These are phyloP conservation scores for Cladosporium sp. DNA, from an alignment of 2,329 filamentous ascomycete species.

Conservation along the genomic window DNA sequence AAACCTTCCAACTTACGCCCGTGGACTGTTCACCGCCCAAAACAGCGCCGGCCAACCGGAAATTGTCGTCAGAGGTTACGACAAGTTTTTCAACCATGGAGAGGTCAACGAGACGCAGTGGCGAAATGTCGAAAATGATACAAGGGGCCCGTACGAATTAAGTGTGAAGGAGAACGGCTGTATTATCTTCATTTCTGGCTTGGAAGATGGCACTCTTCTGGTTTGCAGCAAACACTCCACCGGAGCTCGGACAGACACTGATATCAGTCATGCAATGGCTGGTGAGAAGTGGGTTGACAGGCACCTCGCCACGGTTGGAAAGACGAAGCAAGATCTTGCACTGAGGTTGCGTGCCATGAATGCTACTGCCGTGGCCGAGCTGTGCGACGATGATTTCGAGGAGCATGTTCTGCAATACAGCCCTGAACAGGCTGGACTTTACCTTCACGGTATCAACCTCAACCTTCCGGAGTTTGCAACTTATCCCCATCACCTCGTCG, in stretches of 20 bases:
- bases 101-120: slow-evolving; percentile 81
- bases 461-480: slow-evolving; percentile 91
- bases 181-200: slow-evolving; percentile 92
- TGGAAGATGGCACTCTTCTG: slow-evolving; percentile 82
- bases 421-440: slow-evolving; percentile 77
- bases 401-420: slow-evolving; percentile 93
- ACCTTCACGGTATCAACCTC: slow-evolving; percentile 92
- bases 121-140: slow-evolving; percentile 69
- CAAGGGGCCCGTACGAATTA: slow-evolving; percentile 84
- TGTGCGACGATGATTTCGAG: slow-evolving; percentile 94
- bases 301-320: slow-evolving; percentile 73
- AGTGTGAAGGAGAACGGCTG: slow-evolving; percentile 99
- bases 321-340: slow-evolving; percentile 73
- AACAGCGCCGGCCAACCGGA: slow-evolving; percentile 61
- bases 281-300: slow-evolving; percentile 77
- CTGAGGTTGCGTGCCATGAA: slow-evolving; percentile 72
- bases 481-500: slow-evolving; percentile 75
- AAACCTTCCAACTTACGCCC: slow-evolving; percentile 83
- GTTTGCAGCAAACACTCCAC: slow-evolving; percentile 99
- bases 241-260: slow-evolving; percentile 65
- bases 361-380: slow-evolving; percentile 88
- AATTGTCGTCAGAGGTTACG: slow-evolving; percentile 85
- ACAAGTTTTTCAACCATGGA: slow-evolving; percentile 96
- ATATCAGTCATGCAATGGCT: slow-evolving; percentile 74
- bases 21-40: slow-evolving; percentile 85